Conservation (phyloP, 208 protist genomes). For the Herpetomonas tarakana region DNA sequence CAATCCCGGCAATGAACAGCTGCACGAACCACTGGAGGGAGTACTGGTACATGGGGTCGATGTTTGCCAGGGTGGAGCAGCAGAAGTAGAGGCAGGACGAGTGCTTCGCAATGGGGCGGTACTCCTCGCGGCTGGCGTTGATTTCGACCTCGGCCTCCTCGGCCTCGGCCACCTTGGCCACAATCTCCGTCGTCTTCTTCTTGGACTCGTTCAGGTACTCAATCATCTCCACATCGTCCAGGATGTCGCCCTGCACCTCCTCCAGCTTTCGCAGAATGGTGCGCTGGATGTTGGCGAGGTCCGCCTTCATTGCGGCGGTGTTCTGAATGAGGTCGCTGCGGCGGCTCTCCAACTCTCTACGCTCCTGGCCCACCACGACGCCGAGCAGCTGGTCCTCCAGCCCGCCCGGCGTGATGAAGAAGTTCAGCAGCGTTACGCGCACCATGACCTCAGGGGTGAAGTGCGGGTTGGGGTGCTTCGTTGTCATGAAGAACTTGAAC, state of each 20-base stretch:
- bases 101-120: constrained; percentile 94
- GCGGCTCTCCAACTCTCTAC: constrained; percentile 95
- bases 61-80: constrained; percentile 93
- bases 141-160: constrained; percentile 97
- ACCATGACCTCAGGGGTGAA: constrained; percentile 97
- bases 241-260: constrained; percentile 94
- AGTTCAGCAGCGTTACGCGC: constrained; percentile 98
- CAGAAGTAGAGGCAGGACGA: constrained; percentile 98
- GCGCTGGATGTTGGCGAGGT: constrained; percentile 95
- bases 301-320: constrained; percentile 96
- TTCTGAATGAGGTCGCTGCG: constrained; percentile 94
- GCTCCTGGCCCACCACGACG: constrained; percentile 96
- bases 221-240: constrained; percentile 98
- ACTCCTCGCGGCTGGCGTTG: constrained; percentile 95
- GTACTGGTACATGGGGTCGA: constrained; percentile 98
- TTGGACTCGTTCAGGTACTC: constrained; percentile 95
- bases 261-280: constrained; percentile 96
- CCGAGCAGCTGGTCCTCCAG: constrained; percentile 98
- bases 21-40: constrained; percentile 97
- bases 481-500: constrained; percentile 99
- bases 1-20: constrained; percentile 93
- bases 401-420: constrained; percentile 97
- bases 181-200: constrained; percentile 92
- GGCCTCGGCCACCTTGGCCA: constrained; percentile 92
- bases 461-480: constrained; percentile 97